These are phyloP conservation scores for Schizophyllum commune DNA, from an alignment of 1,284 basidiomycete species.

Conservation along the genomic window DNA sequence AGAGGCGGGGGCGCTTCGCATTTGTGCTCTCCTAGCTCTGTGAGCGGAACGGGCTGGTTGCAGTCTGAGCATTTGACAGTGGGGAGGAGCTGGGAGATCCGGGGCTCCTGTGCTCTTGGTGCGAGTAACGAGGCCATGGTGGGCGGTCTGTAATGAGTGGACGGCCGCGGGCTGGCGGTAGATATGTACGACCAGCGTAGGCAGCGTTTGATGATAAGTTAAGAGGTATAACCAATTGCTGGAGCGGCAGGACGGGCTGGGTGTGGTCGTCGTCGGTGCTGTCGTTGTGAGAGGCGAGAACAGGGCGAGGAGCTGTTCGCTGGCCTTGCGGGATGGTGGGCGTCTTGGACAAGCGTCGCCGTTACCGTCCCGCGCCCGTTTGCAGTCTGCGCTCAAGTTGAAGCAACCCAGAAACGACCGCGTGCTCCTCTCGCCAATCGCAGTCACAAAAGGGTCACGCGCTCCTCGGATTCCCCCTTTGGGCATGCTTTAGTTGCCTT, in stretches of 20 bases:
- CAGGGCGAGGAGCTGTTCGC: background rate
- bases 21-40: slow-evolving; percentile 66
- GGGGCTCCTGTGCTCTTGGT: slow-evolving; percentile 18
- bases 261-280: background rate
- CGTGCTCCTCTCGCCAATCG: background rate
- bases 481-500: background rate
- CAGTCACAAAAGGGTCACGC: background rate
- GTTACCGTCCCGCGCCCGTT: slow-evolving; percentile 7
- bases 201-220: background rate
- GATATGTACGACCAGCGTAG: slow-evolving; percentile 18
- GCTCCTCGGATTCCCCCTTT: background rate
- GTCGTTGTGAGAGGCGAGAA: background rate
- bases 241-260: too few species aligned
- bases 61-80: slow-evolving; percentile 80
- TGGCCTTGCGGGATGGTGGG: background rate
- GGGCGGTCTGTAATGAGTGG: background rate
- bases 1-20: slow-evolving; percentile 45
- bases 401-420: background rate
- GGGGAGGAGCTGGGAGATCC: slow-evolving; percentile 73
- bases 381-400: background rate
- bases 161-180: slow-evolving; percentile 7
- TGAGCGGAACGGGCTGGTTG: slow-evolving; percentile 56
- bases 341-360: slow-evolving; percentile 1
- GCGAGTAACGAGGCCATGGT: slow-evolving; percentile 38
- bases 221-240: background rate